Percentiles rank a stretch among this genome's conserved stretches.
Evolutionary conservation across 257 asterid species (phyloP).

Genomic region (Striga asiatica): DNA sequence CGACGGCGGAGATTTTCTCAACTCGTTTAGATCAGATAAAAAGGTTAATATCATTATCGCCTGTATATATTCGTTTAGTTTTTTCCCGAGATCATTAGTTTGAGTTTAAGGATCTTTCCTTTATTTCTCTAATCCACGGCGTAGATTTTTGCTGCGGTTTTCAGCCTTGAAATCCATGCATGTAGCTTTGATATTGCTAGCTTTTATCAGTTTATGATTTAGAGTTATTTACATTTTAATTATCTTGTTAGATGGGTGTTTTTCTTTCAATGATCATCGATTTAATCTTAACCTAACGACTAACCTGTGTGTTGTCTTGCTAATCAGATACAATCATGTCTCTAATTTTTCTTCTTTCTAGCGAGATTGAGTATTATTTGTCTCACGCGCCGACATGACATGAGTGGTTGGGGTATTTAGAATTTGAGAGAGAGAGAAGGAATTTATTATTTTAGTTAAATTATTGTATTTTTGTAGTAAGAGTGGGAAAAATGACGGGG

Average conservation of each 20-base stretch:
- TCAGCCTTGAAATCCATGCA: conserved; percentile 2
- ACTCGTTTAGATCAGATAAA: conserved; percentile 6
- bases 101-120: background rate
- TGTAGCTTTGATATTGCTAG: too few species aligned
- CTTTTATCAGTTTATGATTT: too few species aligned
- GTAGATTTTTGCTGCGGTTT: background rate
- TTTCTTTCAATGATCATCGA: too few species aligned
- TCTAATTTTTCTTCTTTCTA: too few species aligned
- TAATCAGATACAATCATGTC: background rate
- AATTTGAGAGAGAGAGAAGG: background rate
- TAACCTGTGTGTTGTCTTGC: background rate
- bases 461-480: conserved; percentile 5
- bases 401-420: background rate
- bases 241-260: too few species aligned
- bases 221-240: too few species aligned
- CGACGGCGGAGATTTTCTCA: conserved; percentile 14
- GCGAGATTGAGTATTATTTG: too few species aligned
- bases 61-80: conserved; percentile 13
- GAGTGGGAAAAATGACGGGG: conserved; percentile 1
- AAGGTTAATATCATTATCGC: conserved; percentile 10
- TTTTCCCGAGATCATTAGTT: conserved; percentile 7
- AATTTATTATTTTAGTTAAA: too few species aligned
- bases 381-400: conserved; percentile 25
- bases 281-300: background rate
- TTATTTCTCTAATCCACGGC: background rate